phyloP scores from a whole-genome alignment of 2,329 filamentous ascomycete genomes.

The Colletotrichum sp. region DNA sequence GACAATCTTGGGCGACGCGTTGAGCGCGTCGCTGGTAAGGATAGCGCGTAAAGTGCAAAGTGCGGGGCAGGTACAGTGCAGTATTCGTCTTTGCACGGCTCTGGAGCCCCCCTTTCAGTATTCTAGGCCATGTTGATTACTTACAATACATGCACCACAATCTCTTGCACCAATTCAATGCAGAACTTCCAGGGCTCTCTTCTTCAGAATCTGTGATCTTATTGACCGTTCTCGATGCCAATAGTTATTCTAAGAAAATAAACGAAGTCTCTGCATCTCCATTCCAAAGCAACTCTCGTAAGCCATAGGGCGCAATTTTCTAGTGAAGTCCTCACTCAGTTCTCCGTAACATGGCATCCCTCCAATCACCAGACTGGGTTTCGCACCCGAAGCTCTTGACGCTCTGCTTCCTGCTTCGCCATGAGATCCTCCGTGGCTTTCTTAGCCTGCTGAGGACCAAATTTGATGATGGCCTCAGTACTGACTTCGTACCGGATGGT shows the following conservation, averaged over 20 bases:
- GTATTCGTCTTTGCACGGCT: neutral
- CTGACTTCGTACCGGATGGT: constrained; percentile 37
- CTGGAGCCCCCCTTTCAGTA: neutral
- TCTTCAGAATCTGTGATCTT: neutral
- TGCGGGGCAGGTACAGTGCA: neutral
- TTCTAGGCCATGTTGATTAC: neutral
- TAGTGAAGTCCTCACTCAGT: neutral
- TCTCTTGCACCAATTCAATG: neutral
- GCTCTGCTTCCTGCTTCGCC: neutral
- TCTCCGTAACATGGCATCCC: neutral
- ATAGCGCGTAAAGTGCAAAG: constrained; percentile 13
- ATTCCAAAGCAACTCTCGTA: neutral
- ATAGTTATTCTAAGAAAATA: neutral
- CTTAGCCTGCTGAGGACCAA: neutral
- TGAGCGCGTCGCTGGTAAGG: neutral
- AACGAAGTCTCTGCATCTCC: neutral
- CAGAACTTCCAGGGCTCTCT: neutral
- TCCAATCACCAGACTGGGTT: constrained; percentile 10
- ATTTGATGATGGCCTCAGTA: constrained; percentile 20
- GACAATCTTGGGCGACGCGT: neutral
- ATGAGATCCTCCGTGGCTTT: neutral
- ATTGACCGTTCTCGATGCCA: neutral
- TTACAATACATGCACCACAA: neutral
- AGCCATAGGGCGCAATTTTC: neutral
- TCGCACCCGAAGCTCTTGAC: neutral